phyloP scores from a whole-genome alignment of 2,329 filamentous ascomycete genomes.

The Fusarium cicatricum region DNA sequence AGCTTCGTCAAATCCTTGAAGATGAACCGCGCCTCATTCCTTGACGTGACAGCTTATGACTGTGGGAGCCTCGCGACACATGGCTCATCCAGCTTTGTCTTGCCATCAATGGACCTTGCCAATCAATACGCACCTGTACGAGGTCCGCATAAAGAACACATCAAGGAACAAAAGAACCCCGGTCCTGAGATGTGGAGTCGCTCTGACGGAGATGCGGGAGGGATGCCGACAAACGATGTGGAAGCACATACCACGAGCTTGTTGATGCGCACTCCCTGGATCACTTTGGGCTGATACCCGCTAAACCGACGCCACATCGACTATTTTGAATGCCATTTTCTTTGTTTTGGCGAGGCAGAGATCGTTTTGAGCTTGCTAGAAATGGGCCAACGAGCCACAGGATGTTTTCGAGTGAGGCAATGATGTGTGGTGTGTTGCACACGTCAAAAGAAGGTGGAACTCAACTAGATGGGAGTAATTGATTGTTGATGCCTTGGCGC shows the following conservation, averaged over 20 bases:
- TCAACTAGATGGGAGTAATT: too few relatives aligned
- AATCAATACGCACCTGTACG: too few relatives aligned
- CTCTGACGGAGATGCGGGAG: slow-evolving; percentile 34
- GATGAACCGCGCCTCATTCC: too few relatives aligned
- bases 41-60: too few relatives aligned
- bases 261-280: background rate
- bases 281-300: background rate
- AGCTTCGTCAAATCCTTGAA: too few relatives aligned
- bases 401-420: slow-evolving; percentile 5
- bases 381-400: slow-evolving; percentile 11
- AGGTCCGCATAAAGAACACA: background rate
- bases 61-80: too few relatives aligned
- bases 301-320: too few relatives aligned
- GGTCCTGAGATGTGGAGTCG: background rate
- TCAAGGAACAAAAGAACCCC: background rate
- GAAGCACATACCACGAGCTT: background rate
- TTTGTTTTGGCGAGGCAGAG: too few relatives aligned
- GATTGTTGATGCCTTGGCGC: too few relatives aligned
- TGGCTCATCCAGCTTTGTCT: background rate
- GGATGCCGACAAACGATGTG: slow-evolving; percentile 26
- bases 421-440: background rate
- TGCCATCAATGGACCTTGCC: background rate
- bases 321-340: too few relatives aligned
- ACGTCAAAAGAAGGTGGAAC: too few relatives aligned
- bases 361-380: too few relatives aligned